Percentiles rank a stretch among this genome's conserved stretches.
Evolutionary conservation across 2,329 filamentous ascomycete genomes (phyloP).

Genomic region (Phyllachora maydis): DNA sequence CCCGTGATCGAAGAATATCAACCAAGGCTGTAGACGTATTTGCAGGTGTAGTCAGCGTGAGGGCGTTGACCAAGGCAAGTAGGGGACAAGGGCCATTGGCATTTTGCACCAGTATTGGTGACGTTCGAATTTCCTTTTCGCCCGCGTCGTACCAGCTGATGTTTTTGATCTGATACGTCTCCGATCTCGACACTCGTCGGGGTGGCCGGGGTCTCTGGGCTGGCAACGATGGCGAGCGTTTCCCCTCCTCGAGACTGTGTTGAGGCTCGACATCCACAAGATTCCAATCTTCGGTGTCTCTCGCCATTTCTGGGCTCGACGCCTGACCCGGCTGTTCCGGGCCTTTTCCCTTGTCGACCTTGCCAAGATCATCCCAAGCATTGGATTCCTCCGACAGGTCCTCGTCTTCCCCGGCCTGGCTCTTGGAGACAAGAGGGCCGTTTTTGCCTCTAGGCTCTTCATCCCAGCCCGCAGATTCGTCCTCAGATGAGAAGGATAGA

Average conservation of each 20-base stretch:
- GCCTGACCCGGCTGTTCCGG: slow-evolving; percentile 8
- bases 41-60: slow-evolving; percentile 59
- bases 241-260: neutral
- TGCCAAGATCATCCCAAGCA: slow-evolving; percentile 26
- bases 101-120: slow-evolving; percentile 81
- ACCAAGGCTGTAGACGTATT: slow-evolving; percentile 47
- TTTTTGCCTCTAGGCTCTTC: slow-evolving; percentile 11
- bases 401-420: slow-evolving; percentile 8
- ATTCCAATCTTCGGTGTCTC: slow-evolving; percentile 23
- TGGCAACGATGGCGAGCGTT: neutral
- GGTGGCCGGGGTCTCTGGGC: slow-evolving; percentile 16
- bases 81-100: slow-evolving; percentile 87
- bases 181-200: slow-evolving; percentile 25
- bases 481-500: slow-evolving; percentile 16
- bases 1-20: slow-evolving; percentile 56
- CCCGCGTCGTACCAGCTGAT: slow-evolving; percentile 62
- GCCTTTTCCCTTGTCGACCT: slow-evolving; percentile 19
- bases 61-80: slow-evolving; percentile 78
- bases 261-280: slow-evolving; percentile 22
- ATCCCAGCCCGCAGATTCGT: slow-evolving; percentile 18
- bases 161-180: slow-evolving; percentile 87
- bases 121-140: slow-evolving; percentile 45
- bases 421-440: slow-evolving; percentile 6
- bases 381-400: slow-evolving; percentile 20
- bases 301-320: slow-evolving; percentile 1